Evolutionary conservation across 2,329 filamentous ascomycete species (phyloP).

Genomic region (Sporothrix variecibatus): DNA sequence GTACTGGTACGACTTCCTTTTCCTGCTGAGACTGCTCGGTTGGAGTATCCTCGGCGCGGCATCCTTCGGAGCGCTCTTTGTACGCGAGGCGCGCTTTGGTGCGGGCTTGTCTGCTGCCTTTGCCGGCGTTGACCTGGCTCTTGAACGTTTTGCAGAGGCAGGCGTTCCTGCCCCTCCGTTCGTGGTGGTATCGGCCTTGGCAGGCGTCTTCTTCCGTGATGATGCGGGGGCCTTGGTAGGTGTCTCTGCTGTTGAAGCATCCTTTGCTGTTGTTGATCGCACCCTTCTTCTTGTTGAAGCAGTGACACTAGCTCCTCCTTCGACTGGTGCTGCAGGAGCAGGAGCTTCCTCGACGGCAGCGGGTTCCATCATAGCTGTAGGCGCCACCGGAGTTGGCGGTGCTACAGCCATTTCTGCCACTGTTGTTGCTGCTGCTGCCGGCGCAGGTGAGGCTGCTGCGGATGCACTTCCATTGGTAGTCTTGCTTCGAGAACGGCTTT

Average conservation of each 20-base stretch:
- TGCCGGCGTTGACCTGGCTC: neutral
- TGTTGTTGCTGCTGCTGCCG: neutral
- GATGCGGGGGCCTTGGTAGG: neutral
- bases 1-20: neutral
- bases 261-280: neutral
- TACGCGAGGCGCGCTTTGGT: neutral
- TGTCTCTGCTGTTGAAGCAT: neutral
- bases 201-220: neutral
- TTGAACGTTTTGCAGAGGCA: neutral
- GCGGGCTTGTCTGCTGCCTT: neutral
- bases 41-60: neutral
- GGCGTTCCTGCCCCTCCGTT: neutral
- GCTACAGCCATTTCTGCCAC: neutral
- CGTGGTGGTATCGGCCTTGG: neutral
- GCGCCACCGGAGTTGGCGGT: neutral
- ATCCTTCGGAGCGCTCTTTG: neutral
- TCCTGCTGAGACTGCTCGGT: neutral
- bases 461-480: neutral
- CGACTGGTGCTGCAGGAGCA: neutral
- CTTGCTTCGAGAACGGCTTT: neutral
- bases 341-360: neutral
- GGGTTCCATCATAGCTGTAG: neutral
- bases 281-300: slow-evolving; percentile 1
- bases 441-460: neutral
- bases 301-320: neutral